A percentile compares a stretch with the other conserved stretches of the same genome.
Evolutionary conservation across 78 protist species (phyloP).

Genomic region (Dictyostelium discoideum): DNA sequence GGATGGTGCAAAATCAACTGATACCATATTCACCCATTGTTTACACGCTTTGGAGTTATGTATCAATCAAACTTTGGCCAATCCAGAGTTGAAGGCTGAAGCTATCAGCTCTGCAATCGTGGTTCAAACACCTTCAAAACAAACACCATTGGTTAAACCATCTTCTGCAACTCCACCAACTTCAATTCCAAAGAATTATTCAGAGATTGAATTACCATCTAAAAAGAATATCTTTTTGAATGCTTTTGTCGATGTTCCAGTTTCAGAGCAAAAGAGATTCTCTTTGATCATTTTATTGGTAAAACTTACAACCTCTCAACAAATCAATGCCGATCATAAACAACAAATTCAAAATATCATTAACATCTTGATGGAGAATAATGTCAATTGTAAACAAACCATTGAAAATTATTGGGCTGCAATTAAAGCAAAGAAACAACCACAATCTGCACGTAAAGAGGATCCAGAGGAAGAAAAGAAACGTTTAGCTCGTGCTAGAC

Average conservation of each 20-base stretch:
- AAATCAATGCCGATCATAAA: slow-evolving; percentile 29
- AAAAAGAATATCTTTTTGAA: slow-evolving; percentile 42
- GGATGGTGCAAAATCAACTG: slow-evolving; percentile 3
- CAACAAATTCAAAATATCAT: slow-evolving; percentile 69
- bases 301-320: slow-evolving; percentile 23
- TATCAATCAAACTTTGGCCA: slow-evolving; percentile 26
- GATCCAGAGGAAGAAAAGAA: slow-evolving; percentile 77
- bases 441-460: slow-evolving; percentile 24
- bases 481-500: slow-evolving; percentile 61
- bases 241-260: slow-evolving; percentile 21
- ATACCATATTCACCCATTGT: slow-evolving; percentile 52
- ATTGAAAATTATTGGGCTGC: slow-evolving; percentile 66
- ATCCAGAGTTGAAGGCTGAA: background rate
- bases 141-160: background rate
- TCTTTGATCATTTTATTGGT: slow-evolving; percentile 51
- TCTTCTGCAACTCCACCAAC: background rate
- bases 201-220: slow-evolving; percentile 42
- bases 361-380: slow-evolving; percentile 44
- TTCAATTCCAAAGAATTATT: background rate
- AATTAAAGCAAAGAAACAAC: slow-evolving; percentile 61
- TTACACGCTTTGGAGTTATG: slow-evolving; percentile 47
- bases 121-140: slow-evolving; percentile 32
- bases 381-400: slow-evolving; percentile 28
- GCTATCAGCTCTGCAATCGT: background rate
- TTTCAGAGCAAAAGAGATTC: slow-evolving; percentile 47